Base-by-base conservation (phyloP, 2,329 filamentous ascomycete genomes). In the Aspergillus bombycis region DNA sequence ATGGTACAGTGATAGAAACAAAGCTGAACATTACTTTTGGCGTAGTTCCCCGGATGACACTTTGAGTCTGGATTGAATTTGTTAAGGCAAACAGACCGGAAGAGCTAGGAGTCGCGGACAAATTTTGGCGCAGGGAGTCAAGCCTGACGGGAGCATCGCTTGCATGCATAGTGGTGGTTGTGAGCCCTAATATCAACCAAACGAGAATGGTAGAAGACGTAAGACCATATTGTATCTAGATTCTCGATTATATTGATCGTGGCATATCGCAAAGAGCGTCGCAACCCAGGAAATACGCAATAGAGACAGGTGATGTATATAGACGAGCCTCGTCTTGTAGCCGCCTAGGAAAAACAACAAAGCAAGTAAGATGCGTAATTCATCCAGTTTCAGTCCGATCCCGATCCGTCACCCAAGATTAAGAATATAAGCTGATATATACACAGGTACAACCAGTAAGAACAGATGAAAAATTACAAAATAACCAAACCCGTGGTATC, bases 401-500 rank as follows among this genome's bases (percentile, higher is more conserved):
- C 16, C 41, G 10, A 0, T 26, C 38, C 26, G 4, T 1, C 36
- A 3, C 2, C 55, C 53, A 57, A 30, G 9, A 57, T 57, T 57
- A 41, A 55, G n/a, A 23, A 60, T 38, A 46, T 28, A 60, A 63
- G 36, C 48, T 45, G 55, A 52, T 65, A 61, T 67, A 57, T 63
- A 65, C 43, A 56, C 7, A 46, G 55, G 46, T 58, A 64, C 62
- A 65, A 55, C 53, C 26, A 65, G 55, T 36, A 61, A 62, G 21
- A 38, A 55, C 30, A 45, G 41, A 50, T 28, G 28, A 57, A 48
- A 62, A 14, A 55, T 55, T 55, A 38, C 52, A 55, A 41, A 54
- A 55, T 14, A 56, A 63, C 54, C 52, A 67, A 70, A 66, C 64
- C 68, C 73, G 69, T 72, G 73, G 72, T 74, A 75, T 75, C 72